A percentile compares a stretch with the other conserved stretches of the same genome.
Evolutionary conservation across 2,329 filamentous ascomycete genomes (phyloP).

Genomic region (Aureobasidium melanogenum): DNA sequence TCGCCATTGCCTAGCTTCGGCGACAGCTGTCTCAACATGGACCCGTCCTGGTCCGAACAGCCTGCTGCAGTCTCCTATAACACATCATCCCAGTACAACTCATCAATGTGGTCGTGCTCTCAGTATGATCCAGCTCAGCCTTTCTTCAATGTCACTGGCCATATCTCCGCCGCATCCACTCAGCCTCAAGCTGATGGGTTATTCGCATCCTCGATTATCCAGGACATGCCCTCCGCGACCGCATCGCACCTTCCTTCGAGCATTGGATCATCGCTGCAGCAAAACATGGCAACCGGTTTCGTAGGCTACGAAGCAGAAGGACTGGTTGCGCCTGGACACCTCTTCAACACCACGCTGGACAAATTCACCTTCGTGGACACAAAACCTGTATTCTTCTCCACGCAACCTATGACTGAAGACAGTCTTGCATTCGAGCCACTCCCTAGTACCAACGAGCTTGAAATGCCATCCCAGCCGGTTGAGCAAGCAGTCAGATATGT

Average conservation of each 20-base stretch:
- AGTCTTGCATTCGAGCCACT: not conserved
- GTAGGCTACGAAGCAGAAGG: not conserved
- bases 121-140: not conserved
- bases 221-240: not conserved
- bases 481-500: not conserved
- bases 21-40: not conserved
- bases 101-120: not conserved
- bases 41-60: not conserved
- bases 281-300: not conserved
- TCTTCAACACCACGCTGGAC: constrained; percentile 5
- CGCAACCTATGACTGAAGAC: not conserved
- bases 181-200: not conserved
- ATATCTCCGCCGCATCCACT: not conserved
- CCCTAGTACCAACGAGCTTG: not conserved
- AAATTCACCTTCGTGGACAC: not conserved
- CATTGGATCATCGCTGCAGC: not conserved
- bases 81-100: not conserved
- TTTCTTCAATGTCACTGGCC: not conserved
- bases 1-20: not conserved
- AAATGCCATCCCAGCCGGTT: not conserved
- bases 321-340: constrained; percentile 3
- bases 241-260: not conserved
- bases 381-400: not conserved
- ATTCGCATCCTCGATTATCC: not conserved
- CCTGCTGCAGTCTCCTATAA: not conserved